Evolutionary conservation across 2,329 filamentous ascomycete species (phyloP).

Genomic region (Pseudogymnoascus pannorum): DNA sequence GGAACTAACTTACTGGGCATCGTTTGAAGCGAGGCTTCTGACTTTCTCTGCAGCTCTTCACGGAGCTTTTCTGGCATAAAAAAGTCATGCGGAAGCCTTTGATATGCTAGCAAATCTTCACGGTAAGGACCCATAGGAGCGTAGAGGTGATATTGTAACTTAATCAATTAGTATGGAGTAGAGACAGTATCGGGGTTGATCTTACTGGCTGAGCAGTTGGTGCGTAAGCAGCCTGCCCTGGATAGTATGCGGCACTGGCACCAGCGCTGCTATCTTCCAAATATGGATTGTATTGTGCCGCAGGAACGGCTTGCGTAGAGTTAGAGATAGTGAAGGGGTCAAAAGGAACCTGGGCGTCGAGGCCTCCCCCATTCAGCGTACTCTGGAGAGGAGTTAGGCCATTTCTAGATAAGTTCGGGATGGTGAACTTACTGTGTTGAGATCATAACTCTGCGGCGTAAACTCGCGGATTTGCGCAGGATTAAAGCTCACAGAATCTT

Average conservation of each 20-base stretch:
- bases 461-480: constrained; percentile 53
- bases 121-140: constrained; percentile 77
- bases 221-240: constrained; percentile 45
- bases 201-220: constrained; percentile 53
- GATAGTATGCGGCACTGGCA: constrained; percentile 59
- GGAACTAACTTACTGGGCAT: constrained; percentile 56
- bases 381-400: constrained; percentile 23
- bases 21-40: constrained; percentile 76
- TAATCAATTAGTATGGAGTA: constrained; percentile 19
- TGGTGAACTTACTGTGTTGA: constrained; percentile 39
- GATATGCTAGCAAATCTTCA: constrained; percentile 75
- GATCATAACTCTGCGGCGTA: constrained; percentile 48
- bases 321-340: constrained; percentile 59
- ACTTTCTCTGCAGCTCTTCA: constrained; percentile 83
- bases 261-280: constrained; percentile 56
- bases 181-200: constrained; percentile 7
- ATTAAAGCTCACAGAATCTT: constrained; percentile 44
- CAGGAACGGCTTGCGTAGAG: constrained; percentile 43
- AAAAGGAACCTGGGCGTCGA: constrained; percentile 44
- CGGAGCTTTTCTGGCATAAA: constrained; percentile 83
- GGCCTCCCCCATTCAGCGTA: constrained; percentile 40
- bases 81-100: constrained; percentile 81
- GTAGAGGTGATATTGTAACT: constrained; percentile 89
- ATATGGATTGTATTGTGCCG: constrained; percentile 65
- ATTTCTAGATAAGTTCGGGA: not conserved